Percentiles rank a stretch among this genome's conserved stretches.
phyloP scores from a whole-genome alignment of 106 monocot genomes.

The Posidonia australis region DNA sequence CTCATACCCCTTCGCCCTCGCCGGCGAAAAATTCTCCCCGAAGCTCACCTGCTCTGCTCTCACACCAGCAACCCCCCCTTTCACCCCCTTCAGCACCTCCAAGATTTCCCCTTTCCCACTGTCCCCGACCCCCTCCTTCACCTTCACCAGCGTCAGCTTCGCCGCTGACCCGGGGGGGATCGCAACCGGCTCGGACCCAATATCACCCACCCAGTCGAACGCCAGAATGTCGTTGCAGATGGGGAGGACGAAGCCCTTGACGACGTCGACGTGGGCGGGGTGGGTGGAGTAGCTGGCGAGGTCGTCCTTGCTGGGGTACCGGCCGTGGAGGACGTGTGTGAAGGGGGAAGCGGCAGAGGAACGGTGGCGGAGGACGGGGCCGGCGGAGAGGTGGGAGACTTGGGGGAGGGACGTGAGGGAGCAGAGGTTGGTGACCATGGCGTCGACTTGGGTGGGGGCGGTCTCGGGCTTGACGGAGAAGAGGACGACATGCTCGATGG shows the following conservation, averaged over 20 bases:
- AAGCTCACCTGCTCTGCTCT: constrained; percentile 32
- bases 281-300: constrained; percentile 63
- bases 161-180: constrained; percentile 26
- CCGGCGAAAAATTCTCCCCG: constrained; percentile 88
- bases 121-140: constrained; percentile 21
- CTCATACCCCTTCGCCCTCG: constrained; percentile 70
- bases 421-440: constrained; percentile 55
- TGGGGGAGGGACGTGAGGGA: constrained; percentile 44
- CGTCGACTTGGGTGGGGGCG: constrained; percentile 31
- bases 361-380: constrained; percentile 55
- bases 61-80: constrained; percentile 5
- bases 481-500: constrained; percentile 88
- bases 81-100: constrained; percentile 12
- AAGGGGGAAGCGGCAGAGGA: constrained; percentile 45
- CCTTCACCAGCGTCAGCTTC: constrained; percentile 61
- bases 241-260: constrained; percentile 46
- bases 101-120: constrained; percentile 8
- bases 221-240: constrained; percentile 69
- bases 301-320: constrained; percentile 56
- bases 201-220: constrained; percentile 57
- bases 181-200: neutral
- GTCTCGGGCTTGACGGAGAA: constrained; percentile 60
- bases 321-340: constrained; percentile 76
- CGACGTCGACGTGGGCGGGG: constrained; percentile 52
- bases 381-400: constrained; percentile 48